Conservation (phyloP, 805 yeast species). For the Pichia sporocuriosa region DNA sequence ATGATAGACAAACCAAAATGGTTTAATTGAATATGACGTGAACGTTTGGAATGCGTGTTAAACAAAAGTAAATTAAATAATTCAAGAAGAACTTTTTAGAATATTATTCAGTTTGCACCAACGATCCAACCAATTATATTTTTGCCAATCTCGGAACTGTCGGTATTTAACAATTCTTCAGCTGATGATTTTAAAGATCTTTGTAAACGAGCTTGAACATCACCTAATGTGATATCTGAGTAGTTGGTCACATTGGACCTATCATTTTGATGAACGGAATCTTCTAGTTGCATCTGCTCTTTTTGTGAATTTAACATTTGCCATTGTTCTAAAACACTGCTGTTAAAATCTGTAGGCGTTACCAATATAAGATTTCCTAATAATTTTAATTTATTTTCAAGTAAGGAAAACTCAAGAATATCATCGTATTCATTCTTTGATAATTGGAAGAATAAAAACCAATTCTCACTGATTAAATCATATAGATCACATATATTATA, state of each 20-base stretch:
- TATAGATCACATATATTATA: slow-evolving; percentile 10
- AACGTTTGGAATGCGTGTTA: neutral
- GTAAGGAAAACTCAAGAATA: slow-evolving; percentile 4
- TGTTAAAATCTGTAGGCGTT: slow-evolving; percentile 50
- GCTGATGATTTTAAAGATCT: slow-evolving; percentile 26
- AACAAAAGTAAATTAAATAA: neutral
- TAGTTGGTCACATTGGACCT: neutral
- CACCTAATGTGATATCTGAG: slow-evolving; percentile 10
- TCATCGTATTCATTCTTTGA: slow-evolving; percentile 41
- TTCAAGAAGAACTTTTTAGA: neutral
- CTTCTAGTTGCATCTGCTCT: slow-evolving; percentile 17
- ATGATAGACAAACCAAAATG: too few relatives aligned
- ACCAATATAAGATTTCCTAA: slow-evolving; percentile 44
- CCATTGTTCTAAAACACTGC: slow-evolving; percentile 59
- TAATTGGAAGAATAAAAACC: slow-evolving; percentile 74
- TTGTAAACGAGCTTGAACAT: slow-evolving; percentile 24
- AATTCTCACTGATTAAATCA: slow-evolving; percentile 31
- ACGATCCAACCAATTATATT: slow-evolving; percentile 32
- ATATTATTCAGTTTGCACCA: slow-evolving; percentile 22
- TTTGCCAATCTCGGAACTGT: slow-evolving; percentile 25
- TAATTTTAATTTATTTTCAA: slow-evolving; percentile 42
- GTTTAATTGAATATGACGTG: too few relatives aligned
- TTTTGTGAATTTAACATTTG: slow-evolving; percentile 33
- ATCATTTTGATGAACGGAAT: slow-evolving; percentile 11
- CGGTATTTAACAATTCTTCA: slow-evolving; percentile 18